Base-by-base conservation (phyloP, 768 basidiomycete genomes). In the Tephrocybe sp. region DNA sequence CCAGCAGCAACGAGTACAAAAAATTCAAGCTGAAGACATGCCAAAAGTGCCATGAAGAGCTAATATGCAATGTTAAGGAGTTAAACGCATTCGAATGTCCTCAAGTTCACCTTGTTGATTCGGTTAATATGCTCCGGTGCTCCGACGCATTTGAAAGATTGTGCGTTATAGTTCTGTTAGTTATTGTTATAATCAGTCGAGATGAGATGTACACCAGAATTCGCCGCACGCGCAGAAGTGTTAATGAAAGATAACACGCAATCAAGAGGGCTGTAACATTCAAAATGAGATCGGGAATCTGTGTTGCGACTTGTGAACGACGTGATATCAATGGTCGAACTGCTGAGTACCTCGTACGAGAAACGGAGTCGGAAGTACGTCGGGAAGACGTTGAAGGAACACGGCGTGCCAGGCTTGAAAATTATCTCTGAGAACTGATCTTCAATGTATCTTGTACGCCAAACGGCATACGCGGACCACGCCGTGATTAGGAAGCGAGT, bases 41-140 rank as follows among this genome's bases (percentile, higher is more conserved):
- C 80, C 28, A 77, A 71, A 10, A 83, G 65, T 1, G 79, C 76
- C 65, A 83, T 71, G 63, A 83, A 80, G 59, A 74, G 74, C 81
- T 83, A 52, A 45, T 21, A 18, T 18, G 4, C 11, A 11, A 20
- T 41, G 18, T 28, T 38, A 15, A 20, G 37, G 14, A 57, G 20
- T 9, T n/a, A 28, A 20, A 21, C 18, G 18, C 15, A 37, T 43
- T 12, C 23, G 39, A 20, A n/a, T 4, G 17, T 24, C 15, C 8
- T 40, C 47, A 43, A 12, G 55, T 64, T 36, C 44, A 77, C 80
- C 62, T 73, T 75, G 68, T 83, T 74, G 49, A 84, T 73, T 1
- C 73, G 70, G 55, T 74, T 69, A 54, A 85, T 68, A 23, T 74
- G 69, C 20, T 67, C 63, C 1, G 81, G 80, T 0, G 82, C 79